Percentiles rank a stretch among this genome's conserved stretches.
phyloP scores from a whole-genome alignment of 176 grass and related monocot genomes.

The Saccharum officinarum region DNA sequence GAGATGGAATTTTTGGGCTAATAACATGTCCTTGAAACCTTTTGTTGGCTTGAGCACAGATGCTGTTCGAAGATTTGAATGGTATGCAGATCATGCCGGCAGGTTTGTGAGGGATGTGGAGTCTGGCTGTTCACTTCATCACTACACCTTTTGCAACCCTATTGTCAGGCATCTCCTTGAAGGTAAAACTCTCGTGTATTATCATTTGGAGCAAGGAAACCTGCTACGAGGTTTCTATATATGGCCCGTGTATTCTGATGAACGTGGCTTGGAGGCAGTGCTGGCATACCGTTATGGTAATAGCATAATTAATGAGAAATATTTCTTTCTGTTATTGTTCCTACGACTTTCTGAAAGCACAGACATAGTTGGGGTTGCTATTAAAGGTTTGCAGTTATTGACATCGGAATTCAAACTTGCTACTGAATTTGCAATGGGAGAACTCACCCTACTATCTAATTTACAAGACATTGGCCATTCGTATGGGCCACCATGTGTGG shows the following conservation, averaged over 20 bases:
- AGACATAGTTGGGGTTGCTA: too few relatives aligned
- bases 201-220: too few relatives aligned
- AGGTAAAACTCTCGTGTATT: too few relatives aligned
- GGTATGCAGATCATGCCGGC: not conserved
- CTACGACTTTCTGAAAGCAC: not conserved
- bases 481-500: not conserved
- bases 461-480: not conserved
- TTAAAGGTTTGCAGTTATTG: not conserved
- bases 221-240: too few relatives aligned
- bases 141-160: too few relatives aligned
- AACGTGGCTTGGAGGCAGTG: not conserved
- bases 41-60: too few relatives aligned
- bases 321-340: not conserved
- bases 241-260: too few relatives aligned
- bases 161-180: too few relatives aligned
- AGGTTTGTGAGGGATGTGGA: constrained; percentile 4
- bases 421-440: not conserved
- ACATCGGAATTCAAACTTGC: not conserved
- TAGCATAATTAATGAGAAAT: not conserved
- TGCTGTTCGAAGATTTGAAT: too few relatives aligned
- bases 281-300: rapidly evolving
- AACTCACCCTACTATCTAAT: not conserved
- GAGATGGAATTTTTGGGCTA: too few relatives aligned
- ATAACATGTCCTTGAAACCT: too few relatives aligned
- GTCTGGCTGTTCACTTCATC: not conserved